Evolutionary conservation across 2,329 filamentous ascomycete species (phyloP).

Genomic region (Triangularia verruculosa): DNA sequence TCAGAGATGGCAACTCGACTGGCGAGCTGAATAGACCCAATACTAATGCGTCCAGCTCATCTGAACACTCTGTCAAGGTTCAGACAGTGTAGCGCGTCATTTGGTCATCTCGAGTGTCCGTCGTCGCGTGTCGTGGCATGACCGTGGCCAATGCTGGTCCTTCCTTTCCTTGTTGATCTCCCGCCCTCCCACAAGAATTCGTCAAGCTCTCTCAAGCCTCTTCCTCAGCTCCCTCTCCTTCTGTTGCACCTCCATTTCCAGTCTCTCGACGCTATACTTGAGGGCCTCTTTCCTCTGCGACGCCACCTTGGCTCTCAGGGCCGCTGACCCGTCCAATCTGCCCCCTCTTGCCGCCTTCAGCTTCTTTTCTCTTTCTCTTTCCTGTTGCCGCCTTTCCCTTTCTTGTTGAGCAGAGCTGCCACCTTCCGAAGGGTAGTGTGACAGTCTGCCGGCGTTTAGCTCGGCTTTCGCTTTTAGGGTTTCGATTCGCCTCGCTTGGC

Average conservation of each 20-base stretch:
- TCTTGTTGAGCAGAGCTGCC: slow-evolving; percentile 3
- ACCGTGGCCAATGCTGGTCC: background rate
- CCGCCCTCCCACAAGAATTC: background rate
- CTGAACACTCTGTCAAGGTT: no score
- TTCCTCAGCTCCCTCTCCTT: slow-evolving; percentile 59
- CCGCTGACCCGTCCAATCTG: slow-evolving; percentile 52
- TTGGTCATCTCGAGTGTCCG: background rate
- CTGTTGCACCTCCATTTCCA: slow-evolving; percentile 84
- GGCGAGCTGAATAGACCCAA: no score
- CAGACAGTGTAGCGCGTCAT: no score
- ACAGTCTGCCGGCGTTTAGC: slow-evolving; percentile 70
- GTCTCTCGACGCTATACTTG: slow-evolving; percentile 79
- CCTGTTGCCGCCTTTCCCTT: slow-evolving; percentile 22
- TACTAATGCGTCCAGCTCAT: no score
- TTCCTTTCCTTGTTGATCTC: background rate
- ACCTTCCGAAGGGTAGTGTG: slow-evolving; percentile 26
- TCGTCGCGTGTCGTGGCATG: background rate
- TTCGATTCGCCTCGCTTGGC: slow-evolving; percentile 78
- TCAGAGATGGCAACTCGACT: no score
- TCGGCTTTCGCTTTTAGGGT: slow-evolving; percentile 79
- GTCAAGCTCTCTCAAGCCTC: slow-evolving; percentile 29
- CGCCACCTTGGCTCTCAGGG: slow-evolving; percentile 57
- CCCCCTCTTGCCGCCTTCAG: slow-evolving; percentile 13
- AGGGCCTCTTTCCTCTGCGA: slow-evolving; percentile 80
- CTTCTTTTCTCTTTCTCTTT: background rate